phyloP scores from a whole-genome alignment of 2,329 filamentous ascomycete species.

The Aspergillus uvarum region DNA sequence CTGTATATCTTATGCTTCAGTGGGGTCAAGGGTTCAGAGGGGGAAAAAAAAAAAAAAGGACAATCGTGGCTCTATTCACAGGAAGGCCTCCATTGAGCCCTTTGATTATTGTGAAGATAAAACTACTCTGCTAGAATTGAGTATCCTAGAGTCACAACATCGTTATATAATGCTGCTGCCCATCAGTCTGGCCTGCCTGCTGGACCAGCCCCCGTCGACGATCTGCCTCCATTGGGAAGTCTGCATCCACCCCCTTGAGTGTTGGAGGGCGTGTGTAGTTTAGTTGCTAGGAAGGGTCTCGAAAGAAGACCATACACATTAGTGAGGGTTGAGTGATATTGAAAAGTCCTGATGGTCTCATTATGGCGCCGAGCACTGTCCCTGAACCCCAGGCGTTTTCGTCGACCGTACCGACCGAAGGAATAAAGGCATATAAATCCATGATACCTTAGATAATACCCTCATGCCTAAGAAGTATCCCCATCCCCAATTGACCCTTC shows the following conservation, averaged over 20 bases:
- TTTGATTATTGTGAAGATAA: neutral
- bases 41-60: too few species aligned
- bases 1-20: neutral
- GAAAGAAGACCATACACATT: neutral
- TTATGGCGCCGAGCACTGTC: too few species aligned
- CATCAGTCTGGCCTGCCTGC: neutral
- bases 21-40: neutral
- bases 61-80: neutral
- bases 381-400: too few species aligned
- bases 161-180: neutral
- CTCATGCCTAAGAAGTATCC: too few species aligned
- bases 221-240: constrained; percentile 11
- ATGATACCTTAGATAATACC: too few species aligned
- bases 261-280: neutral
- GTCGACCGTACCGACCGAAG: too few species aligned
- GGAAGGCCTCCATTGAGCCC: neutral
- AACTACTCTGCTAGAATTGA: neutral
- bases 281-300: neutral
- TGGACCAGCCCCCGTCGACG: constrained; percentile 17
- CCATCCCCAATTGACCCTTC: neutral
- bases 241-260: neutral
- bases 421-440: too few species aligned
- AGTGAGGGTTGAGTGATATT: too few species aligned
- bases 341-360: too few species aligned
- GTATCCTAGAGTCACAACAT: neutral